Conservation (phyloP, 306 rosid genomes). For the Begonia masoniana region DNA sequence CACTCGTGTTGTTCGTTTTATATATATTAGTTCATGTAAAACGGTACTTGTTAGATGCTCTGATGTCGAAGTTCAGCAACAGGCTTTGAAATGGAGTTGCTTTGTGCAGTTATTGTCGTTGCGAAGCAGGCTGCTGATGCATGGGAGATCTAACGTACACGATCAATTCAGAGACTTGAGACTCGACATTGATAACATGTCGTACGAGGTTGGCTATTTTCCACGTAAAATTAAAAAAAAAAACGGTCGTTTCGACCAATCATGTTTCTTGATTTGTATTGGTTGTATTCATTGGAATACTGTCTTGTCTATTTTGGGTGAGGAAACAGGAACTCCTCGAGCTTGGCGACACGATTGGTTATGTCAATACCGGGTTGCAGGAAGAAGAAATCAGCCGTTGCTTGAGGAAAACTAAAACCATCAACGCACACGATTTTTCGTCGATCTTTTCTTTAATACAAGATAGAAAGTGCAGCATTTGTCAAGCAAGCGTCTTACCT, state of each 20-base stretch:
- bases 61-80: background rate
- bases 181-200: slow-evolving; percentile 88
- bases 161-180: slow-evolving; percentile 83
- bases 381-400: slow-evolving; percentile 60
- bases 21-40: too few relatives aligned
- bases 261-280: background rate
- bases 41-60: background rate
- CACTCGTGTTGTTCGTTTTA: too few relatives aligned
- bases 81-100: background rate
- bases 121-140: slow-evolving; percentile 62
- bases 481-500: slow-evolving; percentile 47
- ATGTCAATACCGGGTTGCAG: slow-evolving; percentile 76
- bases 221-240: background rate
- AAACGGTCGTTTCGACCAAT: too few relatives aligned
- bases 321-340: slow-evolving; percentile 67
- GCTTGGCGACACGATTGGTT: slow-evolving; percentile 79
- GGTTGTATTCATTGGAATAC: background rate
- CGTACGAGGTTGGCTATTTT: slow-evolving; percentile 57
- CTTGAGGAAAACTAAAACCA: slow-evolving; percentile 37
- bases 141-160: slow-evolving; percentile 37
- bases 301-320: background rate
- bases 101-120: slow-evolving; percentile 66
- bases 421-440: slow-evolving; percentile 26
- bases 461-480: slow-evolving; percentile 70
- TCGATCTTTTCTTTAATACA: slow-evolving; percentile 23